Percentiles rank a stretch among this genome's conserved stretches.
Conservation (phyloP, 441 rosid species). For the Capsella rubella region DNA sequence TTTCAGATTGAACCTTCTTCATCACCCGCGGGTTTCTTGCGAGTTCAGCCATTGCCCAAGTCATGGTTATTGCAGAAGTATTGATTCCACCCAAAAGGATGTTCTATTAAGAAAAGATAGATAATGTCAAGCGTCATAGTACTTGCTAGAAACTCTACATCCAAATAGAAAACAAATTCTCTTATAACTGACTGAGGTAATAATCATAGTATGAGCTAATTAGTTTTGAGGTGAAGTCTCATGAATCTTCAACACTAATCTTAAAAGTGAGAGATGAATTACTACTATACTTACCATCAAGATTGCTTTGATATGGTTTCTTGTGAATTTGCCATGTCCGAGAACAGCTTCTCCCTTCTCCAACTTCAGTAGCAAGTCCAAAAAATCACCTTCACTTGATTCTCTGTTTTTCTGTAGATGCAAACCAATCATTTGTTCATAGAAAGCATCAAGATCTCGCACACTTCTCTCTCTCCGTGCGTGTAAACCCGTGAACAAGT, state of each 20-base stretch:
- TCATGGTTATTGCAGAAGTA: conserved; percentile 56
- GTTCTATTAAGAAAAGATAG: conserved; percentile 37
- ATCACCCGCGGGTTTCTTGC: conserved; percentile 51
- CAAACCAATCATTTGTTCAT: conserved; percentile 35
- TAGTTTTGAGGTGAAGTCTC: not conserved
- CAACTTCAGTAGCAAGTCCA: conserved; percentile 40
- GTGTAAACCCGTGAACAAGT: conserved; percentile 38
- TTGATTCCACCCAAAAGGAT: conserved; percentile 54
- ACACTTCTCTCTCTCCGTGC: conserved; percentile 35
- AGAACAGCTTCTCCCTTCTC: conserved; percentile 40
- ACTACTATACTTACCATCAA: conserved; percentile 34
- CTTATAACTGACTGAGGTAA: no score
- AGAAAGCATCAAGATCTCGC: conserved; percentile 36
- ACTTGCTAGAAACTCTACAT: not conserved
- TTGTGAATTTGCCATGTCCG: conserved; percentile 33
- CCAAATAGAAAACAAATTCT: no score
- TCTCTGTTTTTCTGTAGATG: conserved; percentile 34
- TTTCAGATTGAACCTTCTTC: conserved; percentile 54
- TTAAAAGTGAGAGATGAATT: not conserved
- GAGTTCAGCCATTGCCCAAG: conserved; percentile 61
- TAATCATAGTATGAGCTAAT: no score
- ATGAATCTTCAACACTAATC: not conserved
- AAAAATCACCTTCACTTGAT: conserved; percentile 36
- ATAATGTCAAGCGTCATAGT: not conserved
- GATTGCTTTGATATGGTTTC: conserved; percentile 43